Evolutionary conservation across 208 protist species (phyloP), one percentile per base, ranked within the genome.

Genomic region (Acanthamoeba royreba): DNA sequence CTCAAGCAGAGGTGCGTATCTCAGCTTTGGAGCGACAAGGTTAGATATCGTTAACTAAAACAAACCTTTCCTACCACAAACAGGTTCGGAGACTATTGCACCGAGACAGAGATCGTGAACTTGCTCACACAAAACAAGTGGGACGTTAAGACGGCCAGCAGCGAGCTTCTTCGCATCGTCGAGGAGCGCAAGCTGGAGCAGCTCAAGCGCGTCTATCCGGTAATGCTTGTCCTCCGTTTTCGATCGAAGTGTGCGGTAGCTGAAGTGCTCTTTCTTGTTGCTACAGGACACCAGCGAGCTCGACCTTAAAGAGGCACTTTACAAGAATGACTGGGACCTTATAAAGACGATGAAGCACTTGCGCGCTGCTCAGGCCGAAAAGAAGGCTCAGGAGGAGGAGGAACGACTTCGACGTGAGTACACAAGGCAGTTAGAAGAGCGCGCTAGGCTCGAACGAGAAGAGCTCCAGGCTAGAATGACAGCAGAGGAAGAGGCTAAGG

Each of bases 281-380:
- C n/a, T 77, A 33, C 13, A n/a, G n/a, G n/a, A 77, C 35, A 40
- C 66, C 40, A 86, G 74, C 46, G 74, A 86, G 7, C 19, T 45
- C 9, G 74, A 49, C 38, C 43, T 86, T 33, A 86, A 42, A 33
- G 74, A 86, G 19, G 40, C 43, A 28, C 46, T 86, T n/a, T 86
- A 86, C 46, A 53, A 47, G 43, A 86, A 86, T 33, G 74, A 86
- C 74, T 86, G 74, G 74, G 49, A 86, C 28, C 74, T 86, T 33
- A 86, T 86, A 15, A 42, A 86, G 15, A 86, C 74, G 38, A 86
- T 86, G 74, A 86, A 86, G 74, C 74, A 86, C 28, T 42, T 86
- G 40, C 74, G 74, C 15, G 33, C 7, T 33, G 11, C 49, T 11
- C 33, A 3, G 74, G 43, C 43, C 74, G 46, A 86, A 42, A 22